Evolutionary conservation across 202 grass and related monocot genomes (phyloP).

Genomic region (Setaria italica): DNA sequence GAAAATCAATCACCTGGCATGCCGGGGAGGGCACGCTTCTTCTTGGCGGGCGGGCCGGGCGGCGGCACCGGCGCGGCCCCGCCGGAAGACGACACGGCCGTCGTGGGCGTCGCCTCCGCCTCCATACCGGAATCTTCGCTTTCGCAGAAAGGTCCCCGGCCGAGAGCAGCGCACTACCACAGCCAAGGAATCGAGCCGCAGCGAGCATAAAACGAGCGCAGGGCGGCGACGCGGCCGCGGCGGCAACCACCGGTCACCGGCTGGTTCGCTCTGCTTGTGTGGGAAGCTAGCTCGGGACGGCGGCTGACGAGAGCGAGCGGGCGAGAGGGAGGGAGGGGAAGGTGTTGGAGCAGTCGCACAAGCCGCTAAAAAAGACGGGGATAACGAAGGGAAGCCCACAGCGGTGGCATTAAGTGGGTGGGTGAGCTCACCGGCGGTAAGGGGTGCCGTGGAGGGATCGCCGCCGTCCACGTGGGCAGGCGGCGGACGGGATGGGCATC

Average conservation of each 20-base stretch:
- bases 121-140: conserved; percentile 63
- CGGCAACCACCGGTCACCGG: conserved; percentile 53
- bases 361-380: conserved; percentile 21
- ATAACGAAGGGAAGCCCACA: not conserved
- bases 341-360: not conserved
- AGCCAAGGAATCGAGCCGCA: conserved; percentile 45
- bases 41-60: conserved; percentile 66
- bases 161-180: not conserved
- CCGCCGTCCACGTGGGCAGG: conserved; percentile 59
- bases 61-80: conserved; percentile 27
- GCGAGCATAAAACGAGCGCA: conserved; percentile 47
- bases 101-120: conserved; percentile 67
- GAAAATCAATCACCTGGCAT: conserved; percentile 84
- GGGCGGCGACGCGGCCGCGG: conserved; percentile 17
- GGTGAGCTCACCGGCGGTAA: conserved; percentile 51
- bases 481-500: conserved; percentile 17
- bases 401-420: conserved; percentile 49
- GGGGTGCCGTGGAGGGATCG: conserved; percentile 42
- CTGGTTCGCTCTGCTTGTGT: not conserved
- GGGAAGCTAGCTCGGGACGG: not conserved
- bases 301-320: not conserved
- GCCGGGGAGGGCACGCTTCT: conserved; percentile 96
- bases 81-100: conserved; percentile 75
- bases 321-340: not conserved
- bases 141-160: conserved; percentile 1